Percentiles rank a stretch among this genome's conserved stretches.
phyloP scores from a whole-genome alignment of 768 basidiomycete species.

The Paxillus ammoniavirescens region DNA sequence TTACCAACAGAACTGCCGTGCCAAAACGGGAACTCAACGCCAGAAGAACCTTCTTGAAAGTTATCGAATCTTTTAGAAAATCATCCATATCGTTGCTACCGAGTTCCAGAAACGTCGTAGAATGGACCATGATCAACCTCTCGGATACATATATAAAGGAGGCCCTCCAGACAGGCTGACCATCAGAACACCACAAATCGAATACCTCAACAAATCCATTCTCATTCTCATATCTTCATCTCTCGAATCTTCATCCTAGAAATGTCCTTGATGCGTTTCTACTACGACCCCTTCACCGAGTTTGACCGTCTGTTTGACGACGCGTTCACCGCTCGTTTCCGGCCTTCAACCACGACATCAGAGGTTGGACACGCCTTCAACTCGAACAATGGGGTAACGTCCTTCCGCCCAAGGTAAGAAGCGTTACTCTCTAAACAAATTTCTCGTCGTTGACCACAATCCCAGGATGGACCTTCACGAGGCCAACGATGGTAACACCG shows the following conservation, averaged over 20 bases:
- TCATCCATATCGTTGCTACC: background rate
- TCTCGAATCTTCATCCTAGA: no score
- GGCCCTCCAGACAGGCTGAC: no score
- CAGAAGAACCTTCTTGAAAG: conserved; percentile 10
- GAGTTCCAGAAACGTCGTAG: no score
- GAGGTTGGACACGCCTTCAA: background rate
- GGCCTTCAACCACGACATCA: background rate
- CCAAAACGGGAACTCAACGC: conserved; percentile 8
- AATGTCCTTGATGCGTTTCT: conserved; percentile 29
- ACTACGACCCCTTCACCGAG: conserved; percentile 43
- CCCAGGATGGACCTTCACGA: conserved; percentile 49
- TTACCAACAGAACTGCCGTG: no score
- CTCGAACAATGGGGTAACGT: background rate
- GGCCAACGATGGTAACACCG: conserved; percentile 36
- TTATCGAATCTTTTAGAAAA: background rate
- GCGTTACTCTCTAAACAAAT: no score
- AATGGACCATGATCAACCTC: no score
- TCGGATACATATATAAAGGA: no score
- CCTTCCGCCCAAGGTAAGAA: conserved; percentile 25
- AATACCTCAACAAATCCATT: no score
- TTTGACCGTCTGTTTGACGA: conserved; percentile 47
- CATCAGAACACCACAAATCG: no score
- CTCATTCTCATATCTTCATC: no score
- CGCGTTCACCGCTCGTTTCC: conserved; percentile 23
- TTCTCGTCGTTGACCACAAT: background rate